Conservation (phyloP, 306 rosid genomes). For the Senna tora region DNA sequence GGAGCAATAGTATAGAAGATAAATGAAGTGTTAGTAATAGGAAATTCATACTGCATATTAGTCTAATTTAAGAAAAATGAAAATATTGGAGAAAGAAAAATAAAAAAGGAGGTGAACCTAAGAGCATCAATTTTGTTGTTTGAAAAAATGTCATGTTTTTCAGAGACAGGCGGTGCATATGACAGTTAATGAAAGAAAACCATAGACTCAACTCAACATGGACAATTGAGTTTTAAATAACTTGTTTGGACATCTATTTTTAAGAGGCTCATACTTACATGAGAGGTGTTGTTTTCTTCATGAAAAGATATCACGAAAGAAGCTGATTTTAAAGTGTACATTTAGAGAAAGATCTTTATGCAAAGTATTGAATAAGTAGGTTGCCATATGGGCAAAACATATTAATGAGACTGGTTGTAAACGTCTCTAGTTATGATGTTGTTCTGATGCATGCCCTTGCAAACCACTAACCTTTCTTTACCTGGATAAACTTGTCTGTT, state of each 20-base stretch:
- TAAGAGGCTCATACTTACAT: neutral
- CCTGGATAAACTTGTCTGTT: no score
- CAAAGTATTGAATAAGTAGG: neutral
- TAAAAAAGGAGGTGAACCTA: neutral
- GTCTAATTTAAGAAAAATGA: neutral
- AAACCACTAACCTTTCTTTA: no score
- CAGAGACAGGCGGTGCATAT: neutral
- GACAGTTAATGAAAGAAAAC: conserved; percentile 23
- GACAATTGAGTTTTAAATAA: neutral
- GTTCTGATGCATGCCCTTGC: conserved; percentile 8
- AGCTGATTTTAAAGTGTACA: neutral
- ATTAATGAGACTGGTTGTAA: neutral
- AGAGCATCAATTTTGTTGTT: conserved; percentile 8
- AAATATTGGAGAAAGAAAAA: neutral
- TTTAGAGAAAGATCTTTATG: neutral
- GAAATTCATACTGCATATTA: neutral
- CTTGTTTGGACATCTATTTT: neutral
- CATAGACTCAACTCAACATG: neutral
- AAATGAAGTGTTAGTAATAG: conserved; percentile 8
- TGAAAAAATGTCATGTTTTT: neutral
- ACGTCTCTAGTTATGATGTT: neutral
- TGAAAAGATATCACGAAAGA: neutral
- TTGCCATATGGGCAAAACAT: neutral
- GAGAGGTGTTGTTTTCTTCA: neutral
- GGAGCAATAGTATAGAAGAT: neutral